Evolutionary conservation across 306 rosid genomes (phyloP).

Genomic region (Quercus parvula): DNA sequence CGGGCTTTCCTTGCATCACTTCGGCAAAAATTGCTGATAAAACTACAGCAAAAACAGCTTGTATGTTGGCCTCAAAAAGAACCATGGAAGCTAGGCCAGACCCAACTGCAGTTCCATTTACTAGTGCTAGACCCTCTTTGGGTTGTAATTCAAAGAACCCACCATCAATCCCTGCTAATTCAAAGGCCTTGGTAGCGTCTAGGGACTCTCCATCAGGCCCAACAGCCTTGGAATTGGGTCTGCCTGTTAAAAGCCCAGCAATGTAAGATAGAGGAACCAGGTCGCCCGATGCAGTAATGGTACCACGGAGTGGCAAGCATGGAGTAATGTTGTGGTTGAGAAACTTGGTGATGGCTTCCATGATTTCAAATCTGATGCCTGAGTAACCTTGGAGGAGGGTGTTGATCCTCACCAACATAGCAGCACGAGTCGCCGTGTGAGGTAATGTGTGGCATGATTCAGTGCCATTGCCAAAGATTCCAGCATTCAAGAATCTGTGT

Average conservation of each 20-base stretch:
- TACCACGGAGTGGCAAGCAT: constrained; percentile 78
- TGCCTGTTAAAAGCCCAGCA: constrained; percentile 69
- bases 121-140: constrained; percentile 85
- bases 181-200: constrained; percentile 57
- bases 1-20: constrained; percentile 89
- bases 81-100: constrained; percentile 84
- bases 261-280: constrained; percentile 81
- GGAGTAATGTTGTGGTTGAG: constrained; percentile 76
- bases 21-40: constrained; percentile 81
- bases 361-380: constrained; percentile 73
- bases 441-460: constrained; percentile 63
- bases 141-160: constrained; percentile 89
- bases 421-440: constrained; percentile 76
- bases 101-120: constrained; percentile 93
- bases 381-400: constrained; percentile 93
- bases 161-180: constrained; percentile 50
- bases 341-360: constrained; percentile 76
- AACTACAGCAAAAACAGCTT: constrained; percentile 54
- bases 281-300: constrained; percentile 85
- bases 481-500: constrained; percentile 81
- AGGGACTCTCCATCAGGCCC: constrained; percentile 67
- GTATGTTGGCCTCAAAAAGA: constrained; percentile 71
- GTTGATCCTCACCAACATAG: constrained; percentile 87
- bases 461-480: constrained; percentile 68
- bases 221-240: constrained; percentile 73